Base-by-base conservation (phyloP, 805 yeast species). In the Cyberlindnera meyerae region DNA sequence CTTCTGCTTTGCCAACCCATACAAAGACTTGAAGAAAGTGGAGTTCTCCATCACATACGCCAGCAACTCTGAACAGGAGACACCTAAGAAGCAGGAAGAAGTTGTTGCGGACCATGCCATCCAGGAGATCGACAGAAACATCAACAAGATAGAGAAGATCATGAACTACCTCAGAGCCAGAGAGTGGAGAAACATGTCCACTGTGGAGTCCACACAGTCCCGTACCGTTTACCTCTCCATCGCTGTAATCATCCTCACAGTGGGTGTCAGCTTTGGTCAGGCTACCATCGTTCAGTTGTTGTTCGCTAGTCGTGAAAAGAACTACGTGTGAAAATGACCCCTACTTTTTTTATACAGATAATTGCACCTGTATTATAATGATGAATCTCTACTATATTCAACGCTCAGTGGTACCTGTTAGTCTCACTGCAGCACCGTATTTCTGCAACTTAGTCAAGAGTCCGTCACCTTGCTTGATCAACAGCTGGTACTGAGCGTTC, bases 391-490 rank as follows among this genome's bases (percentile, higher is more conserved):
- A n/a, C n/a, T n/a, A n/a, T n/a, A n/a, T n/a, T n/a, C n/a, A n/a
- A n/a, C 78, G 72, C 57, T 88, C 96, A 18, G 95, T 84, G 18
- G 96, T 85, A 32, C 97, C 97, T 55, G 94, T 82, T 52, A 93
- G 73, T 60, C 94, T 84, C 33, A 93, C 97, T 16, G 97, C 96
- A 30, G 97, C 96, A 31, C 96, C 95, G 52, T 90, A 93, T 61
- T 89, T 93, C 61, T 93, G 98, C 56, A 93, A 72, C 61, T 90
- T 93, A 13, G 98, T 90, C 58, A 93, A 75, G 52, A 93, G 70
- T 2, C 80, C 77, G 57, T 93, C 98, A 45, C 98, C 97, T 58
- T 82, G 94, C 62, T 86, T 88, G 53, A 93, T 79, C 54, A 93
- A 72, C 45, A 70, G 62, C 58, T 88, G 95, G 61, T 89, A 93